Evolutionary conservation across 805 yeast genomes (phyloP), one percentile per base, ranked within the genome.

Genomic region (Starmerella apicola): DNA sequence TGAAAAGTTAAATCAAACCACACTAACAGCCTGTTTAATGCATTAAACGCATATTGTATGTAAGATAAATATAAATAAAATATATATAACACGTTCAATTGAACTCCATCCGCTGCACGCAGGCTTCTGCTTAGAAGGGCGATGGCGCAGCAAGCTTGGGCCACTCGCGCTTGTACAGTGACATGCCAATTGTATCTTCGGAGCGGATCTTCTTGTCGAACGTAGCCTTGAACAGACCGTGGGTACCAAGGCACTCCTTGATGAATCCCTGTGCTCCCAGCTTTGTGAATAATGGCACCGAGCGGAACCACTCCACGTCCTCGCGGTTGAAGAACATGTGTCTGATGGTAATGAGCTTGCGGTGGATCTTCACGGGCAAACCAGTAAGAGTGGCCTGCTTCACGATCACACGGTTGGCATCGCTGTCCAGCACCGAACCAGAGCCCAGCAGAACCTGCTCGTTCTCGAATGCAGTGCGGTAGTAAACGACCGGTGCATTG

Each of bases 291-390:
- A 91, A 65, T 32, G 97, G 97, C 50, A 91, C 80, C 4, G 86
- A 78, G 63, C 81, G 82, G 71, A 79, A 91, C 74, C 81, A 81
- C 49, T 72, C 73, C 50, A 93, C 81, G 58, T 91, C 99, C 35
- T 81, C 83, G 9, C 82, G 65, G 55, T 78, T 83, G 76, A 88
- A 88, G 68, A 91, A 91, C 99, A 91, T 91, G 71, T 85, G 91
- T 51, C 97, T 78, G 43, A 91, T 72, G 2, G 98, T 91, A 48
- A 91, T 83, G 30, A 86, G 81, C 44, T 71, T 74, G 65, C 83
- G 88, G 68, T 93, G 96, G 53, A 91, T 86, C 67, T 86, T 91
- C 62, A 85, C 77, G 32, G 96, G 94, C 51, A 84, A 85, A 42
- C 98, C 98, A 0, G 97, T 91, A 39, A 91, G 64, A 5, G 91